A percentile compares a stretch with the other conserved stretches of the same genome.
Evolutionary conservation across 1,284 basidiomycete species (phyloP).

Genomic region (Mycena sp.): DNA sequence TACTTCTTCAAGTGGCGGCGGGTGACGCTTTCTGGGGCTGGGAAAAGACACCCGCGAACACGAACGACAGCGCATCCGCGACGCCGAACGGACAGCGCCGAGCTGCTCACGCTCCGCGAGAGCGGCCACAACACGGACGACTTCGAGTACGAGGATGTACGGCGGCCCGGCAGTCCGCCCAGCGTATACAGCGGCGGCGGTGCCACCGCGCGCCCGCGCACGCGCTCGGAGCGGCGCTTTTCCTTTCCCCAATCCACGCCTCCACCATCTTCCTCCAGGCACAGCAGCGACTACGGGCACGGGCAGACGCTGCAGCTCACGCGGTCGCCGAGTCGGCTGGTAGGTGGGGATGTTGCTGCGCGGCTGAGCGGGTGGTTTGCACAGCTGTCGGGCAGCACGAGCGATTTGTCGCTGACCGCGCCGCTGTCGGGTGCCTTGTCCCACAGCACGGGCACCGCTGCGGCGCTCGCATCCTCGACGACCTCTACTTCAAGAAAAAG

Average conservation of each 20-base stretch:
- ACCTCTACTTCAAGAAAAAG: not conserved
- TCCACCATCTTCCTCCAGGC: not conserved
- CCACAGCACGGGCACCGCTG: not conserved
- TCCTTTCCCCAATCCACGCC: not conserved
- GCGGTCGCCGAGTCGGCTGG: slow-evolving; percentile 44
- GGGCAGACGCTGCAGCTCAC: slow-evolving; percentile 42
- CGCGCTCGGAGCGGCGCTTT: too few species aligned
- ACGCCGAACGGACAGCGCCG: too few species aligned
- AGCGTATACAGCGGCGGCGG: too few species aligned
- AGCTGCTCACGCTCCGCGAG: slow-evolving; percentile 17
- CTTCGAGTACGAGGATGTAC: slow-evolving; percentile 1
- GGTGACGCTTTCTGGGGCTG: slow-evolving; percentile 2
- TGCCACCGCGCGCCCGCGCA: slow-evolving; percentile 50
- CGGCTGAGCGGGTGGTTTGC: too few species aligned
- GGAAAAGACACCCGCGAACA: slow-evolving; percentile 9
- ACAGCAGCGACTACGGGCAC: too few species aligned
- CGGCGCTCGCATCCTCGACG: slow-evolving; percentile 3
- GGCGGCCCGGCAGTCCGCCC: not conserved
- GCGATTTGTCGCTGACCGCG: slow-evolving; percentile 64
- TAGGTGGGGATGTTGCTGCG: slow-evolving; percentile 47
- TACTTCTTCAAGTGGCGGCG: not conserved
- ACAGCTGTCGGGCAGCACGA: slow-evolving; percentile 82
- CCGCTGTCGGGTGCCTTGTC: not conserved
- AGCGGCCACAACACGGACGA: not conserved
- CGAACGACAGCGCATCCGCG: slow-evolving; percentile 6